A percentile compares a stretch with the other conserved stretches of the same genome.
These are phyloP conservation scores for Keithomyces neogunnii DNA, from an alignment of 2,329 filamentous ascomycete genomes.

Conservation along the genomic window DNA sequence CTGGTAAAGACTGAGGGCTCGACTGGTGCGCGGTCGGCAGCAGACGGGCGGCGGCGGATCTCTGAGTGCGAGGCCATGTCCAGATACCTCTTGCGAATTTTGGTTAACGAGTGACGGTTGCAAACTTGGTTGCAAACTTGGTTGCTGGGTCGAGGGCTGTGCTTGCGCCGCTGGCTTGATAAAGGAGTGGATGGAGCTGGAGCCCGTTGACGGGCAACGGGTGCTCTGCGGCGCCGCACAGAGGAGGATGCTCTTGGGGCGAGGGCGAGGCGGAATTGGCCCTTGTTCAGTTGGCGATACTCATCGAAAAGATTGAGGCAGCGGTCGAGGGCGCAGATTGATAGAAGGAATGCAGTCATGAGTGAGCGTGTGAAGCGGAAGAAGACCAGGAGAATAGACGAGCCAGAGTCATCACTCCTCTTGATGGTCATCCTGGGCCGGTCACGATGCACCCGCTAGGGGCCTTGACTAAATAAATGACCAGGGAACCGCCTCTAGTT, in stretches of 20 bases:
- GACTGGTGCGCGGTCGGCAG: conserved; percentile 25
- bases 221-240: conserved; percentile 27
- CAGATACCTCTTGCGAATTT: conserved; percentile 17
- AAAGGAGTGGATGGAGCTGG: conserved; percentile 25
- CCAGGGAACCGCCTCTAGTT: too few relatives aligned
- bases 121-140: background rate
- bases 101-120: conserved; percentile 9
- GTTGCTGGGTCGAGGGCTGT: background rate
- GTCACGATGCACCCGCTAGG: background rate
- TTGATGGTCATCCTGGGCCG: background rate
- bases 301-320: conserved; percentile 37
- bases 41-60: conserved; percentile 31
- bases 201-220: conserved; percentile 2
- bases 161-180: conserved; percentile 21
- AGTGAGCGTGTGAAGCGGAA: conserved; percentile 13
- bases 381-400: background rate
- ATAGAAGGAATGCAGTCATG: conserved; percentile 41
- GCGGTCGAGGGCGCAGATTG: conserved; percentile 38
- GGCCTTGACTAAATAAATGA: background rate
- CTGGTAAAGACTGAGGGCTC: conserved; percentile 13
- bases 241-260: conserved; percentile 34
- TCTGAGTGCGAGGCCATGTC: conserved; percentile 28
- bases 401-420: background rate
- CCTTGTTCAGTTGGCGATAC: conserved; percentile 30
- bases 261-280: conserved; percentile 31